Evolutionary conservation across 176 grass and related monocot species (phyloP), one percentile per base, ranked within the genome.

Genomic region (Guadua angustifolia): DNA sequence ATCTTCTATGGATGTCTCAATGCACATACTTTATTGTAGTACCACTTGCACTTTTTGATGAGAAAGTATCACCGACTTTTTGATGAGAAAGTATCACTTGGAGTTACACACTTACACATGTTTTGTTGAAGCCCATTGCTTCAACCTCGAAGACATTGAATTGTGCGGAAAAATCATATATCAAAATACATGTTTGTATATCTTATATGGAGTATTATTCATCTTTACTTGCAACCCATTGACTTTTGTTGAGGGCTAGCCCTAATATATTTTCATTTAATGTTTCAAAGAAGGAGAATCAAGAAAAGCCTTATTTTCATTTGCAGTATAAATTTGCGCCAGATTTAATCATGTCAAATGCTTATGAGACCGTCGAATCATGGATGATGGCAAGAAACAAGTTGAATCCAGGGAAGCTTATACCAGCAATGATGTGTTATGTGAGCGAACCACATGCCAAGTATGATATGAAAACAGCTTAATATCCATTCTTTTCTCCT

Each of bases 391-490:
- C 78, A 40, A 87, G 93, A 91, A 86, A 83, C 83, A 99, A 92
- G 87, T 86, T 99, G 70, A 95, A 95, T 87, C 96, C 96, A 59
- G 92, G 93, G 82, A 99, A 95, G 79, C 93, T 99, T 73, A 99
- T 99, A 85, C 91, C 96, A 52, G 96, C 96, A 81, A 99, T 99
- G 96, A 99, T 95, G 96, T 93, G 96, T 79, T 99, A 99, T 38
- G n/a, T n/a, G n/a, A n/a, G n/a, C n/a, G n/a, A n/a, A n/a, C n/a
- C n/a, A n/a, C n/a, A n/a, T n/a, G n/a, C n/a, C n/a, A n/a, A n/a
- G n/a, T n/a, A n/a, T n/a, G n/a, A n/a, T n/a, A n/a, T n/a, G n/a
- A n/a, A n/a, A n/a, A n/a, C n/a, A n/a, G n/a, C n/a, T n/a, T n/a
- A n/a, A n/a, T n/a, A n/a, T n/a, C n/a, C n/a, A n/a, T n/a, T n/a